Evolutionary conservation across 306 rosid species (phyloP).

Genomic region (Cucurbita maxima): DNA sequence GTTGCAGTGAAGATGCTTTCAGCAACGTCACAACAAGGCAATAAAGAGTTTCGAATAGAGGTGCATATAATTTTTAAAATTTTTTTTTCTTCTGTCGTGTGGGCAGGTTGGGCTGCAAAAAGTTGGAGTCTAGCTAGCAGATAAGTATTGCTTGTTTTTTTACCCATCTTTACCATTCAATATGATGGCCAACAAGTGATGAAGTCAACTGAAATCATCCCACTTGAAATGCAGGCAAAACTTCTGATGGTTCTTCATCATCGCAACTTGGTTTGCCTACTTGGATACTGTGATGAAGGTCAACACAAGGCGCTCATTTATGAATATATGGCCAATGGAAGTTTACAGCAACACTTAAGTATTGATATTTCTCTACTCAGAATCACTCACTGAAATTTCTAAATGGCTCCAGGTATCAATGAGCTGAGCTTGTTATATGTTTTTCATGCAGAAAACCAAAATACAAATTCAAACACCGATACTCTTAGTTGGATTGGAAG

Average conservation of each 20-base stretch:
- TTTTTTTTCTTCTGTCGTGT: too few relatives aligned
- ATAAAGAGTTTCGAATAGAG: constrained; percentile 19
- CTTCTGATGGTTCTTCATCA: constrained; percentile 7
- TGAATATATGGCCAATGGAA: constrained; percentile 8
- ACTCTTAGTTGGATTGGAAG: constrained; percentile 18
- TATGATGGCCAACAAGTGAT: too few relatives aligned
- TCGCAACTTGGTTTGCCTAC: constrained; percentile 9
- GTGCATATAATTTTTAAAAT: not conserved
- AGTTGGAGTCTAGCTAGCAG: too few relatives aligned
- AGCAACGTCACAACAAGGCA: constrained; percentile 17
- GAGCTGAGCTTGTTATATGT: too few relatives aligned
- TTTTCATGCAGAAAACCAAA: too few relatives aligned
- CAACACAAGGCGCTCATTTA: not conserved
- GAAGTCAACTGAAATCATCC: too few relatives aligned
- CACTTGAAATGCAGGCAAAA: not conserved
- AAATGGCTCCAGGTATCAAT: too few relatives aligned
- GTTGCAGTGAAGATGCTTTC: constrained; percentile 29
- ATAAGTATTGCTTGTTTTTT: too few relatives aligned
- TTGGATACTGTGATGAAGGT: constrained; percentile 14
- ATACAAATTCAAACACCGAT: not conserved
- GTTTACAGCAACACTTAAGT: not conserved
- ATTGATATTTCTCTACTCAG: too few relatives aligned
- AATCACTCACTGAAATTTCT: too few relatives aligned
- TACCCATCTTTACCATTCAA: too few relatives aligned
- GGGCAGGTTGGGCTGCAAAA: too few relatives aligned